Conservation (phyloP, 2,329 filamentous ascomycete genomes). For the Purpureocillium takamizusanense region DNA sequence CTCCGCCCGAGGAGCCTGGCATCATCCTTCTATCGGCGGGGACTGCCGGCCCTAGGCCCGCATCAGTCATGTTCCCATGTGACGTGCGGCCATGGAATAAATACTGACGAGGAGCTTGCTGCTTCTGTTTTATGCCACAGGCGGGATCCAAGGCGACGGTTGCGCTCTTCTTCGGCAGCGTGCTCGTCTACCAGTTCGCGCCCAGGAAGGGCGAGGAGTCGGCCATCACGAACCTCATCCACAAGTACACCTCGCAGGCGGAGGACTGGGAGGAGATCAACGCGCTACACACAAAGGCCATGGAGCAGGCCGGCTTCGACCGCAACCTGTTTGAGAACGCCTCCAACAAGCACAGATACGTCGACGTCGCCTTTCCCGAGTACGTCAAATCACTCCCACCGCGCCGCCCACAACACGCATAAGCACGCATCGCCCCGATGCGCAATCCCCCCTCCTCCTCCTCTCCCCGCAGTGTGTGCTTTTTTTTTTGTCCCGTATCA, state of each 20-base stretch:
- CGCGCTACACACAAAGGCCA: slow-evolving; percentile 37
- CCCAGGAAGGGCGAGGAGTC: slow-evolving; percentile 42
- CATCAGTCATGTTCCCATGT: too few relatives aligned
- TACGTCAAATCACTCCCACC: slow-evolving; percentile 27
- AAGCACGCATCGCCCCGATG: too few relatives aligned
- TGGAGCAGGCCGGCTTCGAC: slow-evolving; percentile 49
- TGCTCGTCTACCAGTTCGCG: slow-evolving; percentile 38
- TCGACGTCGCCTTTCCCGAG: slow-evolving; percentile 50
- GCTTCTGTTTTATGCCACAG: slow-evolving; percentile 21
- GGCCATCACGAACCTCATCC: slow-evolving; percentile 34
- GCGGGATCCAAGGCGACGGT: slow-evolving; percentile 37
- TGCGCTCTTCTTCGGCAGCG: slow-evolving; percentile 33
- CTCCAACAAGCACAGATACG: slow-evolving; percentile 30
- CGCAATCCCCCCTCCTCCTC: too few relatives aligned
- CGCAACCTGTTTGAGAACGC: slow-evolving; percentile 43
- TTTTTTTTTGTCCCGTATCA: too few relatives aligned
- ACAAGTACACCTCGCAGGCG: slow-evolving; percentile 35
- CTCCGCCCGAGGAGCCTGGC: too few relatives aligned
- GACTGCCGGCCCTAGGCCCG: too few relatives aligned
- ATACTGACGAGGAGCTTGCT: not conserved
- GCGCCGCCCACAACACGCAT: not conserved
- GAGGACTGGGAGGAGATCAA: slow-evolving; percentile 45
- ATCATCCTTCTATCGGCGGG: too few relatives aligned
- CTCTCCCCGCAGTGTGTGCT: too few relatives aligned
- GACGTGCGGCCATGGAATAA: not conserved